Base-by-base conservation (phyloP, 2,329 filamentous ascomycete species). In the Aspergillus brasiliensis region DNA sequence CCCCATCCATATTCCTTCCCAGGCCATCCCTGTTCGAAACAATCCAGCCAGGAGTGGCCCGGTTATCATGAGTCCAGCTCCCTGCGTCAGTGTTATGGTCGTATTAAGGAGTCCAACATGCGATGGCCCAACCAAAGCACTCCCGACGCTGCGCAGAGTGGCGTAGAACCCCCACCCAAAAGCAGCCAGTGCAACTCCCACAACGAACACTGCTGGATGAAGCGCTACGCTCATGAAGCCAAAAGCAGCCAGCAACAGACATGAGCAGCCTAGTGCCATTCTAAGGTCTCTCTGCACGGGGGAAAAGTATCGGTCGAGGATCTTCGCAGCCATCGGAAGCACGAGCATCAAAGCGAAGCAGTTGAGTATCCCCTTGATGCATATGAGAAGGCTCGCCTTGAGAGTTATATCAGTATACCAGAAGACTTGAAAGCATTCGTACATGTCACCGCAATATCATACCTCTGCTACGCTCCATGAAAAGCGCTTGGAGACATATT, bases 401-500 rank as follows among this genome's bases (percentile, higher is more conserved):
- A 4, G 10, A 46, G 3, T 13, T 25, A 11, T 28, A 40, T 55
- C 23, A 55, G 25, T 13, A 44, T 31, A 19, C 27, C 25, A n/a
- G 7, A 31, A 31, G 11, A 27, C 15, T 13, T n/a, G 27, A 19
- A 19, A 25, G 8, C 17, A 8, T 28, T 15, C 13, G 31, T 15
- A 34, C 31, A 34, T 34, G 5, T 34, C 6, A 11, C 31, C 4
- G 21, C 10, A 37, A 42, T 21, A 21, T 10, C 46, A 37, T 51
- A 62, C 61, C 61, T 63, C 48, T 31, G 59, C 61, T 56, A 61
- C 37, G 19, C 44, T 54, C 61, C 61, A 63, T 13, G 48, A 40
- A 37, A 58, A 62, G n/a, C 61, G 59, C 27, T 57, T 59, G 27
- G 61, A 63, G 11, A 44, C 61, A 48, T 63, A 63, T 40, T 61